phyloP scores from a whole-genome alignment of 345 rosid genomes.

The Triadica sebifera region DNA sequence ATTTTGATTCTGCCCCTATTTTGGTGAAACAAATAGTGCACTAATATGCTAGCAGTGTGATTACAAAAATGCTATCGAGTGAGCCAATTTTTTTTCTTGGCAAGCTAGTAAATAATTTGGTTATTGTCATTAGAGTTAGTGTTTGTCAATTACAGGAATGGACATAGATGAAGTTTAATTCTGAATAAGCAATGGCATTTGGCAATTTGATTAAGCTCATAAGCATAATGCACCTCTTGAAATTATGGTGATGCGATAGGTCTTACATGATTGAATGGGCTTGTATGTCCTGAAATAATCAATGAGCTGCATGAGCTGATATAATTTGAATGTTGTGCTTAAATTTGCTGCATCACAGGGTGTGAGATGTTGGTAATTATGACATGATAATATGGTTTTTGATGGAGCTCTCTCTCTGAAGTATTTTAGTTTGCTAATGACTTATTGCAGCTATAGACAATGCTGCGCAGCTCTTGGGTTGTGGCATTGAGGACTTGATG shows the following conservation, averaged over 20 bases:
- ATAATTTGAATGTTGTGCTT: neutral
- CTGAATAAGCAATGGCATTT: neutral
- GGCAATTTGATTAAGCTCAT: neutral
- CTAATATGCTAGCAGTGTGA: neutral
- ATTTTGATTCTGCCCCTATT: neutral
- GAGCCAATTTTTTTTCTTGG: neutral
- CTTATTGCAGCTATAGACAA: constrained; percentile 60
- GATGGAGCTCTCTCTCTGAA: neutral
- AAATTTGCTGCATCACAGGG: neutral
- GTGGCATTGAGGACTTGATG: constrained; percentile 54
- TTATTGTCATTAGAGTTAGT: neutral
- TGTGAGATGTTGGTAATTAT: neutral
- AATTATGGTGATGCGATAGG: neutral
- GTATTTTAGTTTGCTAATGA: constrained; percentile 10
- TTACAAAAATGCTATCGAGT: neutral
- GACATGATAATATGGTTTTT: neutral
- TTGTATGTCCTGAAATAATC: constrained; percentile 2
- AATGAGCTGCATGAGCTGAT: constrained; percentile 3
- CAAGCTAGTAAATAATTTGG: neutral
- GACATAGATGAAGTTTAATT: neutral
- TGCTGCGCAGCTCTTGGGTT: constrained; percentile 74
- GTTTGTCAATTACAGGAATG: neutral
- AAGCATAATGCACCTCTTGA: neutral
- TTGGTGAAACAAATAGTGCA: neutral
- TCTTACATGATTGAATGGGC: constrained; percentile 1